Conservation (phyloP, 768 basidiomycete species). For the Coprinellus micaceus region DNA sequence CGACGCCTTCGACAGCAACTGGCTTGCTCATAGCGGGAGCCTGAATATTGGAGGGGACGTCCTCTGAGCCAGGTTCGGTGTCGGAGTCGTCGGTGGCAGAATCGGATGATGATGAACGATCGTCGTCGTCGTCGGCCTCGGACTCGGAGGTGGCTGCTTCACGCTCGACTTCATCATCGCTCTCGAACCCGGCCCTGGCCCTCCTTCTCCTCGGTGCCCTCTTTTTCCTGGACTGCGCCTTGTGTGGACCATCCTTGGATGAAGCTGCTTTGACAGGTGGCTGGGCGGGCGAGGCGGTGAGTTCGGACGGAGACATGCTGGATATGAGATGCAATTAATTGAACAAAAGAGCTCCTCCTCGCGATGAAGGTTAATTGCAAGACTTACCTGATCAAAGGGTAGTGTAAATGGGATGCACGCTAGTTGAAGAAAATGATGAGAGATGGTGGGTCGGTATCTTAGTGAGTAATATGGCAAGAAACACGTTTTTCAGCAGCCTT, state of each 20-base stretch:
- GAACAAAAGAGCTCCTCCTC: constrained; percentile 3
- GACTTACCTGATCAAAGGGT: constrained; percentile 34
- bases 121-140: constrained; percentile 61
- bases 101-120: constrained; percentile 50
- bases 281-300: constrained; percentile 32
- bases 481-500: background rate
- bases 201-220: constrained; percentile 56
- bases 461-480: background rate
- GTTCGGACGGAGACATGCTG: constrained; percentile 45
- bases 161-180: constrained; percentile 76
- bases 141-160: constrained; percentile 66
- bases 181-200: constrained; percentile 54
- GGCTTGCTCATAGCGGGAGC: constrained; percentile 71
- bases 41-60: constrained; percentile 50
- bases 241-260: constrained; percentile 30
- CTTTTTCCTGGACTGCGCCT: constrained; percentile 37
- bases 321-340: constrained; percentile 19
- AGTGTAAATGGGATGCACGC: constrained; percentile 17
- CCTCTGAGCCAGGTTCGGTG: constrained; percentile 66
- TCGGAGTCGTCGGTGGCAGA: constrained; percentile 65
- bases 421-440: constrained; percentile 9
- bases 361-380: constrained; percentile 12
- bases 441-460: background rate
- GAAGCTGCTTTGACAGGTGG: constrained; percentile 25
- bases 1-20: constrained; percentile 31